Evolutionary conservation across 2,329 filamentous ascomycete species (phyloP), one percentile per base, ranked within the genome.

Genomic region (Pseudogymnoascus sp.): DNA sequence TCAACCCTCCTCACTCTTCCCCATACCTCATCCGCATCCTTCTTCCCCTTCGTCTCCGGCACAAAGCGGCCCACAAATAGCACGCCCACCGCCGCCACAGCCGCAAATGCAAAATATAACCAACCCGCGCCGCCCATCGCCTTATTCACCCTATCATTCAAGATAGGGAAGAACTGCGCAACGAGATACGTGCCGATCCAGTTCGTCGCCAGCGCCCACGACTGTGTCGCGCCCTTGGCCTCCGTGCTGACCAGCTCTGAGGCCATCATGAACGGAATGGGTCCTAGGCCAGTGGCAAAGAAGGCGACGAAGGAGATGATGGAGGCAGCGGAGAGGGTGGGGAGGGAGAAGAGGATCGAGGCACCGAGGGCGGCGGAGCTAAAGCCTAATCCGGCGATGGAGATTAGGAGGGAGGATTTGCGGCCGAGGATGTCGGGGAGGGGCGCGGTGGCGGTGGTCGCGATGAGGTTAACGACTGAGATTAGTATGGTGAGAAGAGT

Each of bases 81-180:
- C 0, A 83, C 86, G 60, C 87, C 88, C 1, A 87, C 67, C 0
- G 78, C 76, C 0, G 90, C 91, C 62, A 95, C 74, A 0, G 72
- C 85, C 0, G 90, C 85, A 72, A 99, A 99, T n/a, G 96, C 79
- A 70, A 94, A 95, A 71, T 95, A 99, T 0, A 94, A 88, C 76
- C 86, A 89, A 1, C 92, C 92, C 2, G 85, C 81, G 0, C 86
- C 88, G 0, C 89, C 83, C 9, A 85, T 71, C 2, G 73, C 68
- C 0, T 74, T 71, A 67, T 86, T 92, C 58, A 96, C 74, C 3
- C 81, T 82, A 41, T 83, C 82, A 69, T 95, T 95, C 62, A 95
- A 73, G 18, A 96, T 81, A 0, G 94, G 92, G 77, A 99, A 96
- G 74, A 96, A 95, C 67, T 96, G 91, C 0, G 92, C 92, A 2